Percentiles rank a stretch among this genome's conserved stretches.
Conservation (phyloP, 345 rosid species). For the Salix caprea region DNA sequence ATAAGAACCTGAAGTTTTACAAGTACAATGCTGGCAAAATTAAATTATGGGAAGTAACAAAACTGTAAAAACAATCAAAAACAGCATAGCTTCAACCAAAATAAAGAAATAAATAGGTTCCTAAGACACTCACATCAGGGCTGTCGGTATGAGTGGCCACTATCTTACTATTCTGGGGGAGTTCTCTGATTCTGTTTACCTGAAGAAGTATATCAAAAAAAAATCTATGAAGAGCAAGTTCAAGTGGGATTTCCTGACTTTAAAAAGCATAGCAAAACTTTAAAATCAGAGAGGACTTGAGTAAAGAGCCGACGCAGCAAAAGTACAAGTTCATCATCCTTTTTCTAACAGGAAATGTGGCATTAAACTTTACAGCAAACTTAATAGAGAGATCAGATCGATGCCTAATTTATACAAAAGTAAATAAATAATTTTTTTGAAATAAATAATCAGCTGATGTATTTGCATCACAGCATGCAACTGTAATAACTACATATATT, state of each 20-base stretch:
- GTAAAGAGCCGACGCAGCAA: background rate
- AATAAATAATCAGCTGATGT: background rate
- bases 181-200: constrained; percentile 99
- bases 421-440: too few relatives aligned
- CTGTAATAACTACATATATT: background rate
- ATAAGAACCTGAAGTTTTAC: constrained; percentile 68
- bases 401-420: background rate
- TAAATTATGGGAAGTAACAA: background rate
- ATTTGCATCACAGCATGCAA: background rate
- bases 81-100: background rate
- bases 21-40: constrained; percentile 12
- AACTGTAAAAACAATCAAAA: background rate
- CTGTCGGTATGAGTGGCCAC: constrained; percentile 99
- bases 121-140: constrained; percentile 66
- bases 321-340: background rate
- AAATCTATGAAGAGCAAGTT: background rate
- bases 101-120: background rate
- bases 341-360: background rate
- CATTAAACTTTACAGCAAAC: background rate
- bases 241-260: background rate
- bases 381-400: background rate
- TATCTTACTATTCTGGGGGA: constrained; percentile 84
- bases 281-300: background rate
- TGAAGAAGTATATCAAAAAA: constrained; percentile 22
- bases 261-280: constrained; percentile 7